A percentile compares a stretch with the other conserved stretches of the same genome.
phyloP scores from a whole-genome alignment of 176 grass and related monocot species.

The Dendrocalamus sinicus region DNA sequence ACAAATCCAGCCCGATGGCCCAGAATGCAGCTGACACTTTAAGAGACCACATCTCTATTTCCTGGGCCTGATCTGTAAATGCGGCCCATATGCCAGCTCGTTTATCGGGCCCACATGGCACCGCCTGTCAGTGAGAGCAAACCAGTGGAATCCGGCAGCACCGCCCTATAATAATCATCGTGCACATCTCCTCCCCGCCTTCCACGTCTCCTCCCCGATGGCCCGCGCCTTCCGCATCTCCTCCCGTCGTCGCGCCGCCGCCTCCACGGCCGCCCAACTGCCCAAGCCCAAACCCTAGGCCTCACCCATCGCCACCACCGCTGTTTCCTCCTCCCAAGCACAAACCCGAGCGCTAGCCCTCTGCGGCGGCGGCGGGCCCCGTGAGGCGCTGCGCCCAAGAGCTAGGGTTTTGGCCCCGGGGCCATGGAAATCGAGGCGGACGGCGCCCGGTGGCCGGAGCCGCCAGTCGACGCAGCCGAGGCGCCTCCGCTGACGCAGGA shows the following conservation, averaged over 20 bases:
- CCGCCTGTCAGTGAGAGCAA: not conserved
- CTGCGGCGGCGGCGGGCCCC: not conserved
- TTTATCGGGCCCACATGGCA: not conserved
- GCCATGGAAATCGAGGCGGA: constrained; percentile 55
- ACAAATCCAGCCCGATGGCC: too few species aligned
- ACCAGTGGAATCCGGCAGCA: not conserved
- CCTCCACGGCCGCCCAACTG: constrained; percentile 2
- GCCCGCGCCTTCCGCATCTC: constrained; percentile 22
- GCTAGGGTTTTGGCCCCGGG: constrained; percentile 57
- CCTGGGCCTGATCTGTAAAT: not conserved
- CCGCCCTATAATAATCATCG: constrained; percentile 23
- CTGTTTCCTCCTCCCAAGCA: not conserved
- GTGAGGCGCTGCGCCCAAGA: constrained; percentile 27
- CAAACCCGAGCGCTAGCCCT: not conserved
- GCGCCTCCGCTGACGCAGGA: constrained; percentile 8
- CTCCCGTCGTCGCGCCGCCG: constrained; percentile 17
- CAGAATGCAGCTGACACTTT: too few species aligned
- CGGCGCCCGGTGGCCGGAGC: constrained; percentile 36
- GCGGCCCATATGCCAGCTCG: too few species aligned
- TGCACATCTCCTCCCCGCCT: not conserved
- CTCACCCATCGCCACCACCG: not conserved
- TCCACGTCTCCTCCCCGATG: not conserved
- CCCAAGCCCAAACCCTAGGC: constrained; percentile 25
- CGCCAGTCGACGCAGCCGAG: constrained; percentile 25
- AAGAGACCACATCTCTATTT: not conserved